Conservation (phyloP, 495 filamentous ascomycete genomes). For the Immersiella caudata region DNA sequence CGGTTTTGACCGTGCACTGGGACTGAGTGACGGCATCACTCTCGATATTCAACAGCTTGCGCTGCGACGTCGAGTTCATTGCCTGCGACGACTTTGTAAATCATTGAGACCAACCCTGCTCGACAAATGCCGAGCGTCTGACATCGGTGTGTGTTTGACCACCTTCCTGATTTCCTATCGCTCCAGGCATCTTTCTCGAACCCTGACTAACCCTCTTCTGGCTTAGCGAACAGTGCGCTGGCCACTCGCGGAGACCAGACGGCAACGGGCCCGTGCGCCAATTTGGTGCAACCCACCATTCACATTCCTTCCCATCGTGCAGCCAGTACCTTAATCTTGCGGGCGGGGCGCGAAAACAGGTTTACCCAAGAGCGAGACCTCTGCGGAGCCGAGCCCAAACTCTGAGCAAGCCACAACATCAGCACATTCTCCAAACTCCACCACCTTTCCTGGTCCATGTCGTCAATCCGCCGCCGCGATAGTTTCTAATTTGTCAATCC, state of each 20-base stretch:
- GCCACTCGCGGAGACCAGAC: conserved; percentile 13
- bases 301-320: conserved; percentile 19
- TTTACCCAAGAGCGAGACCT: conserved; percentile 21
- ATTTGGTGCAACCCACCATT: conserved; percentile 17
- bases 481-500: conserved; percentile 23
- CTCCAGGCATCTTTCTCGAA: conserved; percentile 19
- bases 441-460: neutral
- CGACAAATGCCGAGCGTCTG: neutral
- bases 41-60: conserved; percentile 5
- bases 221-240: conserved; percentile 9
- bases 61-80: neutral
- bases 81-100: neutral
- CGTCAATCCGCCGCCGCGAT: conserved; percentile 12
- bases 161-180: neutral
- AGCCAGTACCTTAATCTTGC: conserved; percentile 23
- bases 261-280: conserved; percentile 23
- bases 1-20: conserved; percentile 9
- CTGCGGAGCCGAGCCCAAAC: conserved; percentile 18
- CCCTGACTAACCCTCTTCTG: conserved; percentile 17
- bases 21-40: conserved; percentile 18
- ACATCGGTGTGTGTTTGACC: neutral
- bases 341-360: conserved; percentile 21
- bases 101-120: too few species aligned
- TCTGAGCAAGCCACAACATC: conserved; percentile 18
- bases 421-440: conserved; percentile 15